phyloP scores from a whole-genome alignment of 2,329 filamentous ascomycete species.

The Ophiostoma piceae region DNA sequence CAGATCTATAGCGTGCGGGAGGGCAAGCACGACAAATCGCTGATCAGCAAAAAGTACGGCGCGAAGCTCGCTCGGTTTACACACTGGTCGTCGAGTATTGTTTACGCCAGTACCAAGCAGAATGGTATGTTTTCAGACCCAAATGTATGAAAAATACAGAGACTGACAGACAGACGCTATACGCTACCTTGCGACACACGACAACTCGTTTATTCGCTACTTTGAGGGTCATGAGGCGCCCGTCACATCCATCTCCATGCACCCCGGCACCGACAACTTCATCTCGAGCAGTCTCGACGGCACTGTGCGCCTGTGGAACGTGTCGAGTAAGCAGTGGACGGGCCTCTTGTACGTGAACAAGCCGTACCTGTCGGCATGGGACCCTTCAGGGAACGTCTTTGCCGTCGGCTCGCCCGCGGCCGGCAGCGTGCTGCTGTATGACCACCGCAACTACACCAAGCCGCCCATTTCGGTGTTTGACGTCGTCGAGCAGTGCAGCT shows the following conservation, averaged over 20 bases:
- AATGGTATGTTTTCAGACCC: slow-evolving; percentile 54
- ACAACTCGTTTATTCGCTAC: slow-evolving; percentile 94
- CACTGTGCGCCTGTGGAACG: slow-evolving; percentile 86
- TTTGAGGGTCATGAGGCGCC: slow-evolving; percentile 83
- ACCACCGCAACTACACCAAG: slow-evolving; percentile 89
- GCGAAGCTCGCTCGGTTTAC: slow-evolving; percentile 92
- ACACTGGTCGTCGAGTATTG: slow-evolving; percentile 81
- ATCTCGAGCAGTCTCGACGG: slow-evolving; percentile 88
- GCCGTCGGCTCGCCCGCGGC: slow-evolving; percentile 79
- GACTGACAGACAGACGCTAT: slow-evolving; percentile 59
- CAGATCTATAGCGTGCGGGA: slow-evolving; percentile 93
- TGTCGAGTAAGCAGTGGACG: slow-evolving; percentile 70
- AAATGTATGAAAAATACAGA: neutral
- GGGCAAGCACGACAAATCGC: slow-evolving; percentile 79
- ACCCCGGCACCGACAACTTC: slow-evolving; percentile 83
- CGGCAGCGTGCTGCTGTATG: slow-evolving; percentile 80
- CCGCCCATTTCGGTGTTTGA: slow-evolving; percentile 85
- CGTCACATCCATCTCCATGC: slow-evolving; percentile 78
- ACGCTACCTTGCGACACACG: slow-evolving; percentile 82
- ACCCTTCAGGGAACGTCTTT: slow-evolving; percentile 87
- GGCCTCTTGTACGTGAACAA: slow-evolving; percentile 75
- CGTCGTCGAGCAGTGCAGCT: slow-evolving; percentile 53
- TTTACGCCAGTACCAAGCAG: slow-evolving; percentile 93
- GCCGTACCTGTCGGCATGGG: slow-evolving; percentile 80
- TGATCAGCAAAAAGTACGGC: slow-evolving; percentile 95